Evolutionary conservation across 1,284 basidiomycete genomes (phyloP), one percentile per base, ranked within the genome.

Genomic region (Trametes hirsuta): DNA sequence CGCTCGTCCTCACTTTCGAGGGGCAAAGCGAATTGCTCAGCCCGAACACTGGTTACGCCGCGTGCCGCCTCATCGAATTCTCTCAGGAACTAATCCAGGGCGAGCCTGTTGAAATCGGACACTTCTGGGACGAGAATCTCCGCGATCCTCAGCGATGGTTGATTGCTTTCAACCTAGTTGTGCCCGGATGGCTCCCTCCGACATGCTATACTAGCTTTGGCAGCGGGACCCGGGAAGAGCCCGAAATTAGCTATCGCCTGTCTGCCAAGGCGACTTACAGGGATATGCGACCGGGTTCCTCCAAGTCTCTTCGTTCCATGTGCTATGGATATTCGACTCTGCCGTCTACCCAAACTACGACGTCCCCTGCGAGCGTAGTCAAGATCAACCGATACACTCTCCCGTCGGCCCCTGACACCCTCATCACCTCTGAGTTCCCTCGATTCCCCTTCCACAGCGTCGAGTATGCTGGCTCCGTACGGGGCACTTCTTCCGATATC

Each of bases 121-220:
- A 86, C 69, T 84, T 87, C 60, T 85, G 81, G 24, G 76, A 81
- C 51, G 83, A 88, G 81, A 85, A 45, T 55, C 54, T 74, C 73
- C 76, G 76, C 57, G 74, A 77, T 56, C 79, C 84, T 45, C 84
- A 82, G 76, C 74, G 71, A 30, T 93, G 90, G 90, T 85, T 86
- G 66, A 76, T 90, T 58, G 76, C 86, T 24, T 93, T 92, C 71
- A 84, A 90, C 71, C 73, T 93, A 6, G 80, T 83, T 18, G 74
- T 92, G 22, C 90, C 90, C 6, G 91, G 91, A 10, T 93, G 91
- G 91, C 77, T 93, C 4, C 91, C 91, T 14, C 78, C 80, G 1
- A 82, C 83, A 14, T 77, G 55, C 39, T 53, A 1, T 9, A 63
- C 83, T 11, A 61, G 63, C 1, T 81, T 84, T 61, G 84, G 85